phyloP scores from a whole-genome alignment of 805 yeast genomes.

The Wickerhamiella kazuoi region DNA sequence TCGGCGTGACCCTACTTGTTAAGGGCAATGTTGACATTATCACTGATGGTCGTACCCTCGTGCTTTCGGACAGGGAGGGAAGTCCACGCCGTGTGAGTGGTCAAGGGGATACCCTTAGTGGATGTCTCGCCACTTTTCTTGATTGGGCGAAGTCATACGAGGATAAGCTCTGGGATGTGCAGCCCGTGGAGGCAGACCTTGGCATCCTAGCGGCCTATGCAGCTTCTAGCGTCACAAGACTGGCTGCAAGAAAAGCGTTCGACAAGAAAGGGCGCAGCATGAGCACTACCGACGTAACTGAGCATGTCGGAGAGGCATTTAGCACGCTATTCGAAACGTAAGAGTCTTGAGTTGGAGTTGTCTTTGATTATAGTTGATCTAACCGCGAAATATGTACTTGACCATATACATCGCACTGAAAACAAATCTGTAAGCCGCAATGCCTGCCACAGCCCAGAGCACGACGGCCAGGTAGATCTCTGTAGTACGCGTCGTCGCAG shows the following conservation, averaged over 20 bases:
- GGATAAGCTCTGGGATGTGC: constrained; percentile 38
- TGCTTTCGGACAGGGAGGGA: constrained; percentile 37
- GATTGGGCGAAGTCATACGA: constrained; percentile 64
- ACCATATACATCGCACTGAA: constrained; percentile 52
- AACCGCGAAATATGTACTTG: too few relatives aligned
- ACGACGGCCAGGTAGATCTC: constrained; percentile 54
- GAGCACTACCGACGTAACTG: constrained; percentile 72
- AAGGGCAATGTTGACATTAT: constrained; percentile 60
- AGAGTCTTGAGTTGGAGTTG: too few relatives aligned
- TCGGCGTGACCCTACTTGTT: constrained; percentile 46
- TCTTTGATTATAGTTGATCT: too few relatives aligned
- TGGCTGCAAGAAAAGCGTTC: constrained; percentile 50
- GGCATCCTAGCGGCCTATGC: constrained; percentile 45
- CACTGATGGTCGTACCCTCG: constrained; percentile 28
- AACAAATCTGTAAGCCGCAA: constrained; percentile 66
- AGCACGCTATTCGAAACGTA: constrained; percentile 27
- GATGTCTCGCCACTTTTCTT: constrained; percentile 62
- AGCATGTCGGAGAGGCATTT: constrained; percentile 47
- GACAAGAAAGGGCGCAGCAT: constrained; percentile 50
- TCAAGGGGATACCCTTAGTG: constrained; percentile 87
- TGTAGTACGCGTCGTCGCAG: constrained; percentile 17
- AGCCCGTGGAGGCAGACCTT: constrained; percentile 19
- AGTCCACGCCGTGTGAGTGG: constrained; percentile 80
- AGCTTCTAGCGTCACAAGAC: constrained; percentile 50
- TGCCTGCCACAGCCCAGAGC: constrained; percentile 81